Evolutionary conservation across 345 rosid species (phyloP).

Genomic region (Stellera chamaejasme): DNA sequence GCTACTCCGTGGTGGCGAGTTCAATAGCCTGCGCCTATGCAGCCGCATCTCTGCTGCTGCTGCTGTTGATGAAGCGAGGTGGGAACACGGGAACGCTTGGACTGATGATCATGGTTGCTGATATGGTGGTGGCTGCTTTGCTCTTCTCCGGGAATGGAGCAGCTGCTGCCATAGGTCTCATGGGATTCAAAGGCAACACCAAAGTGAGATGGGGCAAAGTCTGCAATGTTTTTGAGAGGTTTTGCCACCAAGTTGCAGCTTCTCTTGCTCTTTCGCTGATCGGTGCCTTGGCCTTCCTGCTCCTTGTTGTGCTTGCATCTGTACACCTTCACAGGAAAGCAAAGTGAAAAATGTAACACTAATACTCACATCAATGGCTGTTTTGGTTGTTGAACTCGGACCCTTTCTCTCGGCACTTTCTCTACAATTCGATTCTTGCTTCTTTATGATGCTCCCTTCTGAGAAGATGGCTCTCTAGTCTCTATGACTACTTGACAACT

Average conservation of each 20-base stretch:
- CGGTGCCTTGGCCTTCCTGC: conserved; percentile 35
- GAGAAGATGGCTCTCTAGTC: too few species aligned
- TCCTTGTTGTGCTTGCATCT: conserved; percentile 31
- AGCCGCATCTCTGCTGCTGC: conserved; percentile 28
- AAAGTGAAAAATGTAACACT: too few species aligned
- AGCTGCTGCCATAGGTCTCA: conserved; percentile 38
- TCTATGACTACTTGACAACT: too few species aligned
- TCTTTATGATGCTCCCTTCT: too few species aligned
- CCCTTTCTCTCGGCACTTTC: too few species aligned
- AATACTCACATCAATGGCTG: too few species aligned
- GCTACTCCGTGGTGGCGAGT: conserved; percentile 48
- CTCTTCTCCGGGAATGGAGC: conserved; percentile 58
- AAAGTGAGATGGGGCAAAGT: conserved; percentile 54
- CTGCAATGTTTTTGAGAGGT: conserved; percentile 46
- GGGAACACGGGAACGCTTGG: conserved; percentile 21
- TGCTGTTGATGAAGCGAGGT: conserved; percentile 13
- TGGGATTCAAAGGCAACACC: conserved; percentile 56
- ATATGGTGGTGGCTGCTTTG: conserved; percentile 44
- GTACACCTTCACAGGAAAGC: conserved; percentile 14
- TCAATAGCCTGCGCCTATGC: conserved; percentile 53
- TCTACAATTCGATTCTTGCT: too few species aligned
- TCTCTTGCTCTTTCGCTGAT: conserved; percentile 27
- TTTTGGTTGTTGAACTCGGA: too few species aligned
- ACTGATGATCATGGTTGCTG: conserved; percentile 22
- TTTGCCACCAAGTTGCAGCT: conserved; percentile 40